These are phyloP conservation scores for Metschnikowia arizonensis DNA, from an alignment of 805 yeast species.

Conservation along the genomic window DNA sequence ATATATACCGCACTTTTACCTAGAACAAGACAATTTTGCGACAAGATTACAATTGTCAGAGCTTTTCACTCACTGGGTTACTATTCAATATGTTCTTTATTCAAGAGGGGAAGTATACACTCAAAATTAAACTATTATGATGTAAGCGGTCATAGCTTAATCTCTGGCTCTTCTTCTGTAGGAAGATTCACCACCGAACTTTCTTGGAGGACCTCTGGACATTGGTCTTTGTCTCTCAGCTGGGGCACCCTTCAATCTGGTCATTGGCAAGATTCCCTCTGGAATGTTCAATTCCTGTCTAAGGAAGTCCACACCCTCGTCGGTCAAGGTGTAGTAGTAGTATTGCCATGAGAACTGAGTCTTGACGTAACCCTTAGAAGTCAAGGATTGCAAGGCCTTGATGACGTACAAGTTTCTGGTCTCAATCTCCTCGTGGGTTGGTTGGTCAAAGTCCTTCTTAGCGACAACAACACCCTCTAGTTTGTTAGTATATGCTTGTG, in stretches of 20 bases:
- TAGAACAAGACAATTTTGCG: too few species aligned
- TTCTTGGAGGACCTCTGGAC: conserved; percentile 43
- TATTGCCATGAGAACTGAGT: conserved; percentile 99
- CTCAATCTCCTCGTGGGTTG: conserved; percentile 97
- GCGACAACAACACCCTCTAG: conserved; percentile 99
- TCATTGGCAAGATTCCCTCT: conserved; percentile 96
- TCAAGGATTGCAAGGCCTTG: conserved; percentile 98
- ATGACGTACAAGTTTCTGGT: conserved; percentile 95
- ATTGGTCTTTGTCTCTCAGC: conserved; percentile 62
- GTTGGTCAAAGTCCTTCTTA: conserved; percentile 96
- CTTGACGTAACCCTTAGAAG: conserved; percentile 98
- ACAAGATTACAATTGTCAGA: too few species aligned
- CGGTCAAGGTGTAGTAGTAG: conserved; percentile 99
- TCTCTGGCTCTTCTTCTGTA: conserved; percentile 65
- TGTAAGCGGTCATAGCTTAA: conserved; percentile 22
- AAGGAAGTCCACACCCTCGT: conserved; percentile 98
- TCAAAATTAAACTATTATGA: conserved; percentile 14
- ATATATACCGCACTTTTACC: too few species aligned
- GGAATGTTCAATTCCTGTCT: conserved; percentile 98
- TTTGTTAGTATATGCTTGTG: conserved; percentile 19
- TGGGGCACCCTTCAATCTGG: conserved; percentile 93
- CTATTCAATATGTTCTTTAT: conserved; percentile 13
- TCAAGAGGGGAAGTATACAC: conserved; percentile 18
- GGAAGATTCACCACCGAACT: conserved; percentile 33
- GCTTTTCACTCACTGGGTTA: too few species aligned